Conservation (phyloP, 805 yeast genomes). For the Wickerhamiella musiphila region DNA sequence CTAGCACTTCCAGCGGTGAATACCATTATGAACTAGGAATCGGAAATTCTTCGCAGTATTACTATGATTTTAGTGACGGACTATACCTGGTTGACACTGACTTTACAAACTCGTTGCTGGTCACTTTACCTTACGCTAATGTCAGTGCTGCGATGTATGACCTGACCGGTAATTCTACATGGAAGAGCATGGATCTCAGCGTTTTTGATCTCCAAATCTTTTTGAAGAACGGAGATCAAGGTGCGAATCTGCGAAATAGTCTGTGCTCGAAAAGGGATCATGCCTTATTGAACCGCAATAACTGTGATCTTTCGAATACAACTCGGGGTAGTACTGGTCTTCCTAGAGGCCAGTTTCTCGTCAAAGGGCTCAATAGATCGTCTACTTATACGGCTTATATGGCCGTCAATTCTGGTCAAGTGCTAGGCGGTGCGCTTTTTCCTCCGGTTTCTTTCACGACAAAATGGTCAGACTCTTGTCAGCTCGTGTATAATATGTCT, state of each 20-base stretch:
- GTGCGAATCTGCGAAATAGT: constrained; percentile 29
- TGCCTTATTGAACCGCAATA: constrained; percentile 22
- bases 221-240: background rate
- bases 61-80: constrained; percentile 3
- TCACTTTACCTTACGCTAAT: constrained; percentile 24
- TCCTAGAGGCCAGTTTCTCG: constrained; percentile 40
- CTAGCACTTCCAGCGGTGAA: constrained; percentile 4
- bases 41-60: constrained; percentile 21
- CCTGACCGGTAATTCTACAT: constrained; percentile 9
- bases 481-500: constrained; percentile 51
- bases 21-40: constrained; percentile 57
- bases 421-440: constrained; percentile 24
- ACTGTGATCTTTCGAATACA: constrained; percentile 22
- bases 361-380: constrained; percentile 41
- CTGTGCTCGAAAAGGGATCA: constrained; percentile 58
- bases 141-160: constrained; percentile 4
- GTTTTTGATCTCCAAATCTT: background rate
- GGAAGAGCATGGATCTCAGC: constrained; percentile 14
- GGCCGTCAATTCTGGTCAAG: constrained; percentile 16
- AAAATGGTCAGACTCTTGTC: constrained; percentile 44
- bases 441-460: constrained; percentile 34
- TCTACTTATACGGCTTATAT: constrained; percentile 50
- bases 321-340: constrained; percentile 26
- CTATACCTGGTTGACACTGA: constrained; percentile 51
- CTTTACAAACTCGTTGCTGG: constrained; percentile 44